Base-by-base conservation (phyloP, 305 asterid species). In the Fraxinus ornus region DNA sequence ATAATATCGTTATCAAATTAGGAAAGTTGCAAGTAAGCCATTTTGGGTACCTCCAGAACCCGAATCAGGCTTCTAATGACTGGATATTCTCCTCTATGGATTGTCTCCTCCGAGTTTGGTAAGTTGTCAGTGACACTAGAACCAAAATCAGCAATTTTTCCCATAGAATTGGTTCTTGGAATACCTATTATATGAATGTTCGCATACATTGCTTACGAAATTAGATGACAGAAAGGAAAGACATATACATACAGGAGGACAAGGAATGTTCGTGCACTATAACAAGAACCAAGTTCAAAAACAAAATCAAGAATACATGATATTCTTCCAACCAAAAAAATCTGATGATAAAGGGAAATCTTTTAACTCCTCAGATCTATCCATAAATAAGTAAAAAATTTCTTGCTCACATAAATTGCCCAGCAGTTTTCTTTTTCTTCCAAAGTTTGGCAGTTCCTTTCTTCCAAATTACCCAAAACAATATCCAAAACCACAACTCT, bases 51-150 rank as follows among this genome's bases (percentile, higher is more conserved):
- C 98, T 95, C 99, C 82, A 95, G 86, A 85, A 95, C 99, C 83
- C 99, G 93, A 85, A 93, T 93, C 87, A 95, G 92, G 89, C 99
- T 95, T 90, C 99, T 91, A 88, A 95, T 93, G 83, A 94, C 98
- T 74, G 94, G 85, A 90, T 95, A 95, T 87, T 95, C 99, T 86
- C 99, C 99, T 89, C 97, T 90, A 78, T 91, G 97, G 81, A 94
- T 89, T 82, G 98, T 90, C 88, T 94, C 99, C 87, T 93, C 98
- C 15, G 95, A 89, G 89, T 90, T 92, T 66, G 94, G 92, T 78
- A 91, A 82, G 84, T 90, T 94, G n/a, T 90, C 89, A 83, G 87
- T 85, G 78, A 91, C 88, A 85, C 88, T 90, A 44, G 95, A 88
- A 83, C 88, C 84, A 84, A 90, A 90, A 83, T 91, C 97, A 83